phyloP scores from a whole-genome alignment of 2,329 filamentous ascomycete species.

The Cucurbitaria berberidis region DNA sequence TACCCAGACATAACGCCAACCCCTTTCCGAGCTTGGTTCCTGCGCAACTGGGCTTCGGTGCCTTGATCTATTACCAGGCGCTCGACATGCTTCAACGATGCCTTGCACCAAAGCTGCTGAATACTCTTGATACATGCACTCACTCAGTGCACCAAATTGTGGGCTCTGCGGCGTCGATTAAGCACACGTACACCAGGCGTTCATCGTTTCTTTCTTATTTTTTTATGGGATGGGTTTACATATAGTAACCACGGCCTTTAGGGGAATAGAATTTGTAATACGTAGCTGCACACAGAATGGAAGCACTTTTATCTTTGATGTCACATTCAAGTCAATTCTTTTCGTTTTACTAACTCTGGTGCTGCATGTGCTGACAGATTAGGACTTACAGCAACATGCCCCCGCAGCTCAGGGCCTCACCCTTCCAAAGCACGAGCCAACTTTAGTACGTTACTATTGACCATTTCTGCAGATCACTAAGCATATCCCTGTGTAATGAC shows the following conservation, averaged over 20 bases:
- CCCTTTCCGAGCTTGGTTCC: slow-evolving; percentile 50
- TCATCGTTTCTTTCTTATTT: not conserved
- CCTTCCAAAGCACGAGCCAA: slow-evolving; percentile 4
- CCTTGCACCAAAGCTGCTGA: not conserved
- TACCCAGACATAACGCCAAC: slow-evolving; percentile 48
- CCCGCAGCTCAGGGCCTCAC: slow-evolving; percentile 4
- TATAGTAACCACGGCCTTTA: not conserved
- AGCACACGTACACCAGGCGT: no score
- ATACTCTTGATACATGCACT: not conserved
- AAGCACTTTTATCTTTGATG: no score
- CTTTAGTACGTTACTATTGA: slow-evolving; percentile 4
- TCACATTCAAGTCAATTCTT: no score
- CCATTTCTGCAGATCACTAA: slow-evolving; percentile 12
- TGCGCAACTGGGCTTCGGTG: slow-evolving; percentile 42
- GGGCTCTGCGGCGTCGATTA: not conserved
- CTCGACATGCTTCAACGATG: not conserved
- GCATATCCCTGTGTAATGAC: slow-evolving; percentile 8
- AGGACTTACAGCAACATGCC: no score
- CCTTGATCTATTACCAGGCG: slow-evolving; percentile 21
- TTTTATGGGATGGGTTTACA: not conserved
- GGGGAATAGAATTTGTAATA: not conserved
- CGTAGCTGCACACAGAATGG: not conserved
- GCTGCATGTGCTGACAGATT: not conserved
- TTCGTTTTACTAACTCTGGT: no score
- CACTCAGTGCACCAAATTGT: not conserved